Conservation (phyloP, 352 stramenopile genomes). For the Globisporangium barbulae region DNA sequence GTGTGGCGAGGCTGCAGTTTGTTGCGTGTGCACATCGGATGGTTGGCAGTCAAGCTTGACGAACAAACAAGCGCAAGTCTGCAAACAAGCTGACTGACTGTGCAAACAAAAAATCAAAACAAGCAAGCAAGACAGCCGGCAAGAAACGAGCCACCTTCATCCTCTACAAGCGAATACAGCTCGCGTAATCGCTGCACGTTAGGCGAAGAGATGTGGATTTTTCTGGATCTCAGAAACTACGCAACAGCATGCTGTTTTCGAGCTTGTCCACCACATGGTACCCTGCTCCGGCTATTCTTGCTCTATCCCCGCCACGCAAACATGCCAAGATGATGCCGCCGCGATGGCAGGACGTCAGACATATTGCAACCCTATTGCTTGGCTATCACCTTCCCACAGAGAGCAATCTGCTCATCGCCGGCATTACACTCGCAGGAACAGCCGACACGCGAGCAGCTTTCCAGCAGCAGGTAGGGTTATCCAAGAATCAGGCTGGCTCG, state of each 20-base stretch:
- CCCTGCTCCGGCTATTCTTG: conserved; percentile 9
- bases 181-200: neutral
- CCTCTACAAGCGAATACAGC: conserved; percentile 2
- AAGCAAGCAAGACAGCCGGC: neutral
- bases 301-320: conserved; percentile 1
- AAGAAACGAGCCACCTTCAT: neutral
- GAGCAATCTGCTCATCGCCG: neutral
- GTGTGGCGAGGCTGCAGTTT: neutral
- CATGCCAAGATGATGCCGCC: neutral
- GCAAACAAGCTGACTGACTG: neutral
- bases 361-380: neutral
- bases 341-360: neutral
- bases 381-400: neutral
- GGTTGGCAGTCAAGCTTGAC: neutral
- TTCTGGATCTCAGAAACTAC: neutral
- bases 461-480: neutral
- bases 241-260: neutral
- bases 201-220: neutral
- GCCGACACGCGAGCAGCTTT: neutral
- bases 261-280: neutral
- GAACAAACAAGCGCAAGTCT: neutral
- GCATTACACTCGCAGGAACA: neutral
- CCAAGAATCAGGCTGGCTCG: neutral
- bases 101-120: conserved; percentile 4
- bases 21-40: neutral